phyloP scores from a whole-genome alignment of 2,329 filamentous ascomycete genomes.

The Sclerotinia spermophila region DNA sequence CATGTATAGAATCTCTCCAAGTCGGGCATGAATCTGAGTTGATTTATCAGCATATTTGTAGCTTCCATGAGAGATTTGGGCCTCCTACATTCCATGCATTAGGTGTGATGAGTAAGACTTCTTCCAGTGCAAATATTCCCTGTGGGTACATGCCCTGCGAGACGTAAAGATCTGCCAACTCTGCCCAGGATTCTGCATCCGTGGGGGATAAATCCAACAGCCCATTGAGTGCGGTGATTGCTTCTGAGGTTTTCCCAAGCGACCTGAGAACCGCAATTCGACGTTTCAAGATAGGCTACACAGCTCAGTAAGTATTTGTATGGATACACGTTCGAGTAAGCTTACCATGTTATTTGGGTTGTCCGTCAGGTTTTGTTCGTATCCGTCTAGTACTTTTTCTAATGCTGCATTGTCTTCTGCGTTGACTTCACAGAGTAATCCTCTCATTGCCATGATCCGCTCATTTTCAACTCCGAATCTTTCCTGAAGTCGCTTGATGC shows the following conservation, averaged over 20 bases:
- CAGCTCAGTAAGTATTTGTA: slow-evolving; percentile 35
- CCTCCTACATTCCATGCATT: slow-evolving; percentile 89
- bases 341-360: slow-evolving; percentile 77
- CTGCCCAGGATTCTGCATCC: slow-evolving; percentile 90
- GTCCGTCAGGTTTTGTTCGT: slow-evolving; percentile 69
- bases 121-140: slow-evolving; percentile 83
- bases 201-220: slow-evolving; percentile 82
- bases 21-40: slow-evolving; percentile 71
- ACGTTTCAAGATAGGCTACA: slow-evolving; percentile 78
- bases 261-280: slow-evolving; percentile 75
- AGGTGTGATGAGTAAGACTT: slow-evolving; percentile 79
- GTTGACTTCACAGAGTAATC: slow-evolving; percentile 79
- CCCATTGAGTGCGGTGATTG: slow-evolving; percentile 68
- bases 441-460: slow-evolving; percentile 76
- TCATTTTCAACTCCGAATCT: slow-evolving; percentile 86
- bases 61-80: slow-evolving; percentile 1
- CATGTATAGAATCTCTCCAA: slow-evolving; percentile 81
- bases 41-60: slow-evolving; percentile 28
- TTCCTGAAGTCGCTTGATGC: slow-evolving; percentile 68
- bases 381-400: slow-evolving; percentile 68
- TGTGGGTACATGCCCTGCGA: slow-evolving; percentile 75
- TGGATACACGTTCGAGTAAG: slow-evolving; percentile 25
- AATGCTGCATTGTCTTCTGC: slow-evolving; percentile 64
- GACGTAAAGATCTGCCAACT: slow-evolving; percentile 84
- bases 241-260: slow-evolving; percentile 66